Evolutionary conservation across 2,329 filamentous ascomycete genomes (phyloP).

Genomic region (Curvularia hawaiiensis): DNA sequence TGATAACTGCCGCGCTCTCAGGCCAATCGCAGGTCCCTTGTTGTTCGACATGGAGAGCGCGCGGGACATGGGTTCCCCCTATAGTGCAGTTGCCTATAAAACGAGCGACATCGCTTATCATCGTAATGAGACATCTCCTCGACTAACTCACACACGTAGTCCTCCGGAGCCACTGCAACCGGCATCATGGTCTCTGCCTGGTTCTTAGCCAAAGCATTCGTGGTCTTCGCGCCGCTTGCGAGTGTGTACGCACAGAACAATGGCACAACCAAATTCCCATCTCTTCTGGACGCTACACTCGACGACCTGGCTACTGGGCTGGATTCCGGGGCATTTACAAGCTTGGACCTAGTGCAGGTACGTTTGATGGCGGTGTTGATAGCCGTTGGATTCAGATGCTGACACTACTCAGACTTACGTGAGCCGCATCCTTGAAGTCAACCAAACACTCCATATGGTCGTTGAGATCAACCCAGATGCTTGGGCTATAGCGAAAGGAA

Average conservation of each 20-base stretch:
- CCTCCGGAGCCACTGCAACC: conserved; percentile 4
- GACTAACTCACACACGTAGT: neutral
- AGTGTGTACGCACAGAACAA: conserved; percentile 23
- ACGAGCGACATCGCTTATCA: neutral
- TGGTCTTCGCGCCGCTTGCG: conserved; percentile 27
- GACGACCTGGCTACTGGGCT: conserved; percentile 59
- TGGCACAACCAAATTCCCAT: conserved; percentile 31
- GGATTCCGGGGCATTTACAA: conserved; percentile 57
- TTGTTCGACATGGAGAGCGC: conserved; percentile 18
- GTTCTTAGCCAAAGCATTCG: conserved; percentile 23
- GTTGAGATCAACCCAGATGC: conserved; percentile 63
- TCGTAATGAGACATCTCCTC: neutral
- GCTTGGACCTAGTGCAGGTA: conserved; percentile 59
- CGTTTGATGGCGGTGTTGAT: neutral
- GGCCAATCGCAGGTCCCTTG: neutral
- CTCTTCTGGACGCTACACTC: conserved; percentile 57
- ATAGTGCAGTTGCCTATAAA: conserved; percentile 20
- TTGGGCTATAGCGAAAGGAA: conserved; percentile 52
- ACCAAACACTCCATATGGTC: conserved; percentile 58
- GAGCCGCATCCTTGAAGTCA: conserved; percentile 58
- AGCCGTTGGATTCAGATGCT: neutral
- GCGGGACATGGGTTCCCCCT: conserved; percentile 15
- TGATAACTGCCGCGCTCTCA: conserved; percentile 5
- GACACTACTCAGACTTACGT: conserved; percentile 53
- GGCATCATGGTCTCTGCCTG: conserved; percentile 29